Base-by-base conservation (phyloP, 2,329 filamentous ascomycete species). In the Verticillium tricorpus region DNA sequence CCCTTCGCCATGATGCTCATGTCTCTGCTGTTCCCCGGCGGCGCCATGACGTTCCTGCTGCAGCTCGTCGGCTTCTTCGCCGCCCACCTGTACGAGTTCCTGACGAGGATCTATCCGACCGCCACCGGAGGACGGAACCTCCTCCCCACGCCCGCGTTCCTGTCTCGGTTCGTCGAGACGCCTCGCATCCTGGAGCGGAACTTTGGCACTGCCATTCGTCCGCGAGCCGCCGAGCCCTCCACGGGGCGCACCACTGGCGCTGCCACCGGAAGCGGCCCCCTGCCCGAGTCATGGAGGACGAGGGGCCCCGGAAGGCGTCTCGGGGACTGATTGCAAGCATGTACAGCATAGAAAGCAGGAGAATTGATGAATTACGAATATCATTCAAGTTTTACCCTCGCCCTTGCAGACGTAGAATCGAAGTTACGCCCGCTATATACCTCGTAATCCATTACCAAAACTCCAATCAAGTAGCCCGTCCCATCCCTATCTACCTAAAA, bases 11-110 rank as follows among this genome's bases (percentile, higher is more conserved):
- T 96, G 83, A 84, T 98, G 55, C 74, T 87, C 17, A 78, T 92
- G 69, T 89, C 89, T 12, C 81, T 96, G 25, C 78, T 98, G 60
- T 85, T 90, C 71, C 71, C 69, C 0, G 81, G 77, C 5, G 88
- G 89, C 12, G 81, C 82, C 39, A 67, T 74, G 3, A 77, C 76
- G 19, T 83, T 90, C 12, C 71, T 90, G 61, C 70, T 88, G 4
- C 88, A 96, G 70, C 74, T 86, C 5, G 91, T 86, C 37, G 95
- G 95, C n/a, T 81, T 99, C 12, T 66, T 96, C 54, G 91, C 93
- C 14, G 93, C 93, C 5, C 95, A 99, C 73, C 71, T 95, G 22
- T 96, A 92, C 76, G 91, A 98, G 73, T 99, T 98, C 71, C 75
- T 97, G 58, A 92, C 91, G 2, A 85, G 91, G 57, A 83, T 97